Conservation (phyloP, 805 yeast genomes). For the Wickerhamiella brachini region DNA sequence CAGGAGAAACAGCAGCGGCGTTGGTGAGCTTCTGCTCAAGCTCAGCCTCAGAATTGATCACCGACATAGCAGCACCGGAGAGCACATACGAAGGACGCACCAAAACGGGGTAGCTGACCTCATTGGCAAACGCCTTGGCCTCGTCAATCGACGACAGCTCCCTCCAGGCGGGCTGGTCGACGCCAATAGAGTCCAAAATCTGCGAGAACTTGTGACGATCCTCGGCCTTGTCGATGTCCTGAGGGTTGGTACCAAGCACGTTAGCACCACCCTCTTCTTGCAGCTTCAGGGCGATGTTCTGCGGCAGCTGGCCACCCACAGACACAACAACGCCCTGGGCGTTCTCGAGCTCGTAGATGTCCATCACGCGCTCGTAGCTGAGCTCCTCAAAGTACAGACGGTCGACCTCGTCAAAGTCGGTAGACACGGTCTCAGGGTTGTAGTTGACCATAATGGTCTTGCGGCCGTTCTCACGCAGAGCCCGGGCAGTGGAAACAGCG, state of each 20-base stretch:
- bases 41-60: constrained; percentile 65
- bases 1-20: constrained; percentile 88
- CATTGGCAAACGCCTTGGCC: constrained; percentile 72
- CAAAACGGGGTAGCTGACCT: constrained; percentile 87
- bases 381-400: constrained; percentile 92
- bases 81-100: constrained; percentile 96
- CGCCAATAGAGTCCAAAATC: constrained; percentile 79
- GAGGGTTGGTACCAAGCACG: constrained; percentile 87
- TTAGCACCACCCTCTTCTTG: constrained; percentile 56
- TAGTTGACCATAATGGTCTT: constrained; percentile 93
- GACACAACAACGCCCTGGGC: constrained; percentile 88
- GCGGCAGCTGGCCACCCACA: constrained; percentile 97
- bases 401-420: constrained; percentile 97
- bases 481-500: constrained; percentile 93
- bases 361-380: constrained; percentile 91
- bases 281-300: constrained; percentile 79
- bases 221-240: constrained; percentile 92
- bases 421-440: constrained; percentile 96
- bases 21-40: constrained; percentile 67
- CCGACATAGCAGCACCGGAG: constrained; percentile 98
- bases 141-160: constrained; percentile 77
- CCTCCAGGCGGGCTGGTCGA: constrained; percentile 97
- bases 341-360: constrained; percentile 84
- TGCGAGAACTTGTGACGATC: constrained; percentile 96
- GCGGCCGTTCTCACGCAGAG: constrained; percentile 74